These are phyloP conservation scores for Paraphaeosphaeria sporulosa DNA, from an alignment of 2,329 filamentous ascomycete genomes.

Conservation along the genomic window DNA sequence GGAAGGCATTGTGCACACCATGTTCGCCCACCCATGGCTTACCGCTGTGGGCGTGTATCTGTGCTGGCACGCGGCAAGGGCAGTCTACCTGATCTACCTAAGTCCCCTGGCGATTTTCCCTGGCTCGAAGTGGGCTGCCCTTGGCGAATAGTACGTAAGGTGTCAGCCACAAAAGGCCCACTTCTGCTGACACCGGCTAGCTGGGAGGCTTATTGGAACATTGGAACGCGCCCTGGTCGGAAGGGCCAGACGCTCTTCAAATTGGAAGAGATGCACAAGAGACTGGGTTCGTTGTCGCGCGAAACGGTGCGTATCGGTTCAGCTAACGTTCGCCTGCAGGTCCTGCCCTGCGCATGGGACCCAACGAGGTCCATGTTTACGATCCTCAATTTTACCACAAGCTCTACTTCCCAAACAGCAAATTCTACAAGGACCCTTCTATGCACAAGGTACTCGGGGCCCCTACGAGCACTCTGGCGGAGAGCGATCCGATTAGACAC, in stretches of 20 bases:
- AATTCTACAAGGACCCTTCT: neutral
- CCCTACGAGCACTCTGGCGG: neutral
- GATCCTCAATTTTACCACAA: neutral
- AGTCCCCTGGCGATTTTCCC: neutral
- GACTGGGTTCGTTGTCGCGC: neutral
- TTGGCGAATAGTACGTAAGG: neutral
- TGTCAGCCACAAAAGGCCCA: neutral
- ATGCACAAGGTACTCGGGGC: neutral
- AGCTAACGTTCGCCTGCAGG: neutral
- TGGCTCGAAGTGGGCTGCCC: neutral
- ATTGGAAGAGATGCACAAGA: neutral
- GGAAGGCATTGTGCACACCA: neutral
- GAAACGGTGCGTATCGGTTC: neutral
- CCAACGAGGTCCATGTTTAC: neutral
- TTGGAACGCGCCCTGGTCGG: neutral
- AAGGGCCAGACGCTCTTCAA: neutral
- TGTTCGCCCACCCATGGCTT: neutral
- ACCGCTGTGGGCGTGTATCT: neutral
- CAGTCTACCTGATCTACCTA: neutral
- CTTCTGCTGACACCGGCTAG: neutral
- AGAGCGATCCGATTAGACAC: neutral
- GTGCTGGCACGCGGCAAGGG: neutral
- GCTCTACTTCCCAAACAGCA: neutral
- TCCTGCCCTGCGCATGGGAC: neutral
- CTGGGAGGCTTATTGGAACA: neutral